Base-by-base conservation (phyloP, 2,329 filamentous ascomycete genomes). In the Byssochlamys sp. region DNA sequence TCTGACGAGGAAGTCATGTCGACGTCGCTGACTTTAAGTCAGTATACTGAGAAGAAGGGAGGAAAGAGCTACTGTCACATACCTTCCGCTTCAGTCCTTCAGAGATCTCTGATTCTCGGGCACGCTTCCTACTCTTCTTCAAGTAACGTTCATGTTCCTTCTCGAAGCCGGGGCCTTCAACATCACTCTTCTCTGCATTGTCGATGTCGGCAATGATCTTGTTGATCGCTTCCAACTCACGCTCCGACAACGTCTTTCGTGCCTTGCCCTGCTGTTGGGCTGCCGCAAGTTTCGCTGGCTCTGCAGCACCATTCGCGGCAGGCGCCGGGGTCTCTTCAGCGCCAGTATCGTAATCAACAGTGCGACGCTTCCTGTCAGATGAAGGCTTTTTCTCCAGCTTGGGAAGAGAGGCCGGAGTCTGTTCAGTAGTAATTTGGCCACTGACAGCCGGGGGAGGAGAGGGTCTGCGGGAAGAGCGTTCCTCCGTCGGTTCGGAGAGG, bases 401-500 rank as follows among this genome's bases (percentile, higher is more conserved):
- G 3, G 68, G 67, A 4, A 68, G 60, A 1, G 68, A 60, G 2
- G 66, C 62, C 1, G 66, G 63, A 5, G 64, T 60, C 2, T 66
- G 66, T 27, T 67, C 67, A 19, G 61, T 60, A 51, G 69, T 67
- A 55, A 62, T 64, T 54, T 58, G 39, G 57, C 52, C 63, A 11
- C 56, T 33, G 48, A 57, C 67, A 24, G 75, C 67, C 2, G 76
- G 76, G 31, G 79, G 77, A 50, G 76, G 77, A 11, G 75, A 31
- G 1, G 29, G 70, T 63, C 77, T 80, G 6, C 81, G 79, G 4
- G 80, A 77, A 45, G 71, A 65, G 62, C 68, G 73, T 14, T 83
- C 80, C 55, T 88, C 85, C 57, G 90, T 86, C 57, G 88, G 81
- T 63, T 84, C 91, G 3, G 90, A 92, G 50, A 97, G 85, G 59